These are phyloP conservation scores for Acacia melanoxylon DNA, from an alignment of 306 rosid genomes.

Conservation along the genomic window DNA sequence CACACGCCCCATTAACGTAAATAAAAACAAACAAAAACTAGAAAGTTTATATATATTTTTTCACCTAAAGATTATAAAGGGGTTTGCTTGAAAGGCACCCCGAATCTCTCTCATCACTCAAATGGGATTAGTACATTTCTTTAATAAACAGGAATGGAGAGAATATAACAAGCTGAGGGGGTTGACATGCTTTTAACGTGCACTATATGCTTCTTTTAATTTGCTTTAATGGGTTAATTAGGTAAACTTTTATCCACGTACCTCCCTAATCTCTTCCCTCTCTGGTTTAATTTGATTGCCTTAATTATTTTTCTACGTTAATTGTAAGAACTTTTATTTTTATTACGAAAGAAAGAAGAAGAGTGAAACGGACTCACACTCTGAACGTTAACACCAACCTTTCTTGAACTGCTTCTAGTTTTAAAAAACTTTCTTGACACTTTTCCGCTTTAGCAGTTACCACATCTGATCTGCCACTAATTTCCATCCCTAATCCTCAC, in stretches of 20 bases:
- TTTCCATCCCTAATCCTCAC: constrained; percentile 38
- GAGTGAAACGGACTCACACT: constrained; percentile 37
- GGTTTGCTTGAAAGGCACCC: constrained; percentile 46
- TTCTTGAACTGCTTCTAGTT: constrained; percentile 30
- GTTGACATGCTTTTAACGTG: constrained; percentile 63
- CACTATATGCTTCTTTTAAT: constrained; percentile 36
- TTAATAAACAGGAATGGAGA: constrained; percentile 28
- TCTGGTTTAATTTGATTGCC: too few species aligned
- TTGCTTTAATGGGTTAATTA: constrained; percentile 36
- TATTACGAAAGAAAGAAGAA: background rate
- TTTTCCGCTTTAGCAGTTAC: constrained; percentile 38
- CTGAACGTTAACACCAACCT: constrained; percentile 46
- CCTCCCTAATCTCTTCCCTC: background rate
- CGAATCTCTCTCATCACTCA: constrained; percentile 38
- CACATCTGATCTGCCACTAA: constrained; percentile 21
- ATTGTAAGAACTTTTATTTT: background rate
- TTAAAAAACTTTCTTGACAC: constrained; percentile 6
- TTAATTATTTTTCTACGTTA: background rate
- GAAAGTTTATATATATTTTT: background rate
- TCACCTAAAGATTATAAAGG: constrained; percentile 11
- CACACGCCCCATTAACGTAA: background rate
- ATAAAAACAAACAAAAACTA: background rate
- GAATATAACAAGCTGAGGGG: background rate
- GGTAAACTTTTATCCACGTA: constrained; percentile 30
- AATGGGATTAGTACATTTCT: constrained; percentile 34